Evolutionary conservation across 2,329 filamentous ascomycete genomes (phyloP), one percentile per base, ranked within the genome.

Genomic region (Chaetomium sp.): DNA sequence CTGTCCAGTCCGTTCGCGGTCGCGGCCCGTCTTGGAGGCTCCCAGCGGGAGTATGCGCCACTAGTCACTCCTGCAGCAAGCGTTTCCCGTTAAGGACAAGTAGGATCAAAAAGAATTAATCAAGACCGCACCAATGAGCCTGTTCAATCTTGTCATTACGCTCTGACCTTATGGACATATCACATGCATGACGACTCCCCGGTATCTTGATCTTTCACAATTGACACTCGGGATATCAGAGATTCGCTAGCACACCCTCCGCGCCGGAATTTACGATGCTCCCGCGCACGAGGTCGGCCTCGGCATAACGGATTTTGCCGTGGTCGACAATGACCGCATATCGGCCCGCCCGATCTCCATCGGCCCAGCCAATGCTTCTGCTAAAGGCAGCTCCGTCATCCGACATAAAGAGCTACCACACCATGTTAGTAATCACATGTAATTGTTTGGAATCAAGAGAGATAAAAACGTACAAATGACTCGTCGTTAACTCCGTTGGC

Each of bases 281-380:
- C 52, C 72, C 72, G 51, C 68, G 68, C 55, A 74, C 79, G 34
- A 73, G 70, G 76, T 95, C 89, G 67, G 82, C 85, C 73, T 86
- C 87, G 58, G 88, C 87, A 71, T 95, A 94, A 67, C 76, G 78
- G 67, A 95, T 80, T 77, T 89, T 92, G 72, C 89, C 89, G 71
- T 95, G 78, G 74, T 91, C 89, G 64, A 95, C 74, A 66, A 91
- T 76, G 70, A 95, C 81, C 65, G 88, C 90, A 76, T 88, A 95
- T 60, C 90, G 81, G 60, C 81, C 83, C 62, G 88, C 90, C 62
- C 89, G 81, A 67, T 88, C 86, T 57, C 85, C 87, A 48, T 82
- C 75, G 61, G 79, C 80, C 89, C 89, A 95, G 70, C 86, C 89
- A 64, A 91, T 80, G 69, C 79, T 79, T 78, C 87, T 85, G 72